A percentile compares a stretch with the other conserved stretches of the same genome.
Conservation (phyloP, 176 grass and related monocot genomes). For the Themeda triandra region DNA sequence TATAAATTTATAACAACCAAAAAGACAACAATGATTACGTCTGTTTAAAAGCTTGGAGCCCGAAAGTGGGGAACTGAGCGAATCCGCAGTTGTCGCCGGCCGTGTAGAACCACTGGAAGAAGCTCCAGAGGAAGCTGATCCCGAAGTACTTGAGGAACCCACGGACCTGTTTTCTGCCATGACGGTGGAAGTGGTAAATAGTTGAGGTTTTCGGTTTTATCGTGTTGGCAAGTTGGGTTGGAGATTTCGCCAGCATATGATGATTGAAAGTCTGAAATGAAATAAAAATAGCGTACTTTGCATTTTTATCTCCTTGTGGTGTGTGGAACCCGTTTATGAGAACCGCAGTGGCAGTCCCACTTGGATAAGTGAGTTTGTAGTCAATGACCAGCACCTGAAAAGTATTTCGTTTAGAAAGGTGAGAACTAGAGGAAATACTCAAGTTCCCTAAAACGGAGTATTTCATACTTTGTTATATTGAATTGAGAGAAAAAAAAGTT, state of each 20-base stretch:
- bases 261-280: background rate
- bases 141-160: conserved; percentile 84
- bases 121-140: conserved; percentile 86
- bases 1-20: background rate
- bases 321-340: conserved; percentile 98
- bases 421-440: background rate
- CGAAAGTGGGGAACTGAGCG: conserved; percentile 89
- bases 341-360: conserved; percentile 89
- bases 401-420: background rate
- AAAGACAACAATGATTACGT: conserved; percentile 45
- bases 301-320: conserved; percentile 79
- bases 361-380: conserved; percentile 94
- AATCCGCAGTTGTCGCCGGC: conserved; percentile 81
- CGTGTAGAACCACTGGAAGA: conserved; percentile 98
- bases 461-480: background rate
- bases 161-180: conserved; percentile 64
- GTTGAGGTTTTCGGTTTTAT: background rate
- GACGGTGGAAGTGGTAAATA: conserved; percentile 1
- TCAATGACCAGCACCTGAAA: conserved; percentile 89
- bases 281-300: conserved; percentile 45
- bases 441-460: background rate
- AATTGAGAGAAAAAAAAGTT: background rate
- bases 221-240: background rate
- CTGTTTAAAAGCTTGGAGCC: conserved; percentile 86
- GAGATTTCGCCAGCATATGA: conserved; percentile 4